These are phyloP conservation scores for Mycena alexandri DNA, from an alignment of 768 basidiomycete species.

Conservation along the genomic window DNA sequence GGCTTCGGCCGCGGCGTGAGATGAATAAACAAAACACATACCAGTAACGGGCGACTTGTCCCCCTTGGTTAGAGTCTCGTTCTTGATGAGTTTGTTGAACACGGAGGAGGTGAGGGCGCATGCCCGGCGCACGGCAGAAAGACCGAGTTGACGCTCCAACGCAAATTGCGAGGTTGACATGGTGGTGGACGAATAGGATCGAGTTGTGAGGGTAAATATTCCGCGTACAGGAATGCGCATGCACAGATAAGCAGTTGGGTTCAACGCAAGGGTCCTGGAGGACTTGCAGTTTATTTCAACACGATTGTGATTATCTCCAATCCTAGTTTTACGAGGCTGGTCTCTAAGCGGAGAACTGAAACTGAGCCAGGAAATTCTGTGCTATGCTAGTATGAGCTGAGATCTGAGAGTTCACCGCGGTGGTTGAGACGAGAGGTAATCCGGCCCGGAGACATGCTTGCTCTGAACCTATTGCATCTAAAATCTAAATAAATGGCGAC, in stretches of 20 bases:
- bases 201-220: conserved; percentile 22
- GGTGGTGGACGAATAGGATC: conserved; percentile 34
- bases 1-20: neutral
- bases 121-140: conserved; percentile 90
- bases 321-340: too few species aligned
- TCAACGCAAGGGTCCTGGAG: too few species aligned
- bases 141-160: conserved; percentile 82
- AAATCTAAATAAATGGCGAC: conserved; percentile 20
- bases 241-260: neutral
- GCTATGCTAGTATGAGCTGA: too few species aligned
- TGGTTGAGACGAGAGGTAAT: too few species aligned
- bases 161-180: conserved; percentile 69
- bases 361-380: too few species aligned
- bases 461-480: too few species aligned
- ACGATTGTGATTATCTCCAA: too few species aligned
- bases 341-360: too few species aligned
- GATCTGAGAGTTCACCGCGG: too few species aligned
- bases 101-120: conserved; percentile 87
- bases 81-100: conserved; percentile 86
- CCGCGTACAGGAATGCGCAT: conserved; percentile 19
- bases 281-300: too few species aligned
- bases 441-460: too few species aligned
- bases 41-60: conserved; percentile 96
- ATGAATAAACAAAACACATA: conserved; percentile 38
- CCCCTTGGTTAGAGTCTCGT: conserved; percentile 88